Evolutionary conservation across 192 early-diverging fungal species (phyloP).

Genomic region (Coemansia sp.): DNA sequence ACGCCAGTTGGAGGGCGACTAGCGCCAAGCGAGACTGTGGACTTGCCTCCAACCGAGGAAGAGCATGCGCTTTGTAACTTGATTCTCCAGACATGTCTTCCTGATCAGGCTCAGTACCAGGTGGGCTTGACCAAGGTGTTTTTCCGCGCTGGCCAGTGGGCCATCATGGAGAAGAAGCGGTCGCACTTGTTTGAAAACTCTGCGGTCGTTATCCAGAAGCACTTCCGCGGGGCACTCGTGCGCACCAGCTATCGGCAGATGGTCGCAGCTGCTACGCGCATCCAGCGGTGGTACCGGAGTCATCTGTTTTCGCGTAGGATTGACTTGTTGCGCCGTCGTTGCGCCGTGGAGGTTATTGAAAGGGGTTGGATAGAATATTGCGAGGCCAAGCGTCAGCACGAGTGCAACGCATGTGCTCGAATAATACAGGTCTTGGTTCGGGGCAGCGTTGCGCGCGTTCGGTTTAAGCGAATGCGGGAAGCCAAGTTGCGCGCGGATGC

Average conservation of each 20-base stretch:
- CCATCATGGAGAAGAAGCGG: constrained; percentile 80
- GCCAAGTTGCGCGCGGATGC: constrained; percentile 8
- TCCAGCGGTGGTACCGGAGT: constrained; percentile 41
- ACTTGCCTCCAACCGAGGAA: constrained; percentile 54
- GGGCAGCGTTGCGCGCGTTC: constrained; percentile 13
- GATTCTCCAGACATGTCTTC: constrained; percentile 66
- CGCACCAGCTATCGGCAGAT: constrained; percentile 58
- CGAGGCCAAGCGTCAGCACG: constrained; percentile 3
- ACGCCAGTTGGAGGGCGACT: not conserved
- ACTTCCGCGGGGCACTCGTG: constrained; percentile 66
- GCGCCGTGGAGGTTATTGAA: constrained; percentile 43
- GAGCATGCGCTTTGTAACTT: constrained; percentile 60
- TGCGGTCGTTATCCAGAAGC: constrained; percentile 76
- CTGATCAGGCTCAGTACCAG: constrained; percentile 80
- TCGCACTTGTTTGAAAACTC: constrained; percentile 74
- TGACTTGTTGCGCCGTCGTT: constrained; percentile 9
- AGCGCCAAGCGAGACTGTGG: not conserved
- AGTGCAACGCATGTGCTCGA: not conserved
- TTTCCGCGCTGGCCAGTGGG: constrained; percentile 88
- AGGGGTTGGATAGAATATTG: constrained; percentile 9
- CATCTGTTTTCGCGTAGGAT: constrained; percentile 15
- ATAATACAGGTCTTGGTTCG: constrained; percentile 20
- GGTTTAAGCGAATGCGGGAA: constrained; percentile 13
- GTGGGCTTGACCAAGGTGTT: constrained; percentile 96
- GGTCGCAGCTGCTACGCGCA: constrained; percentile 30